Base-by-base conservation (phyloP, 139 green algal genomes). In the Micractinium conductrix region DNA sequence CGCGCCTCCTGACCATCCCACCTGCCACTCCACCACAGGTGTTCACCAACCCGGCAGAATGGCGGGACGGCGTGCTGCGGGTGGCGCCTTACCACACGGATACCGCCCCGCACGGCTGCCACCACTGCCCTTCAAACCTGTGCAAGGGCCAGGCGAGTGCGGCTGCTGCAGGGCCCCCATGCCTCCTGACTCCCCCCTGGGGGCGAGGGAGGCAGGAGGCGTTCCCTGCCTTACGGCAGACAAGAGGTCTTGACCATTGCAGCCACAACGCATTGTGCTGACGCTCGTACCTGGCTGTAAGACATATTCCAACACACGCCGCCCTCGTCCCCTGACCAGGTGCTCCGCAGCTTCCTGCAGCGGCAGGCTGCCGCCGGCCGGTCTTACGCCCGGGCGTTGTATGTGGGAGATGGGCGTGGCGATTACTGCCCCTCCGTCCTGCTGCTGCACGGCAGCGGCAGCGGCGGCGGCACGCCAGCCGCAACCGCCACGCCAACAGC, bases 31-130 rank as follows among this genome's bases (percentile, higher is more conserved):
- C 24, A 26, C 58, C 2, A 38, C n/a, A 72, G 65, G 62, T 90
- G 37, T 44, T 80, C 35, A 90, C 82, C 16, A 90, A 90, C 62
- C 86, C 82, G 38, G 86, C 86, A 28, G n/a, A n/a, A 10, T 90
- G 79, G 60, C 53, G 33, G 5, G n/a, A 69, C 9, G 86, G 86
- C 3, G 86, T 74, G 24, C 78, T 90, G 60, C 79, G 83, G 9
- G 83, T 90, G 35, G 38, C 16, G 17, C 86, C 86, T 4, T 79
- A 85, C 78, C 83, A 88, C 74, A 43, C 71, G 43, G 26, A 65
- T n/a, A n/a, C n/a, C n/a, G n/a, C n/a, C 10, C 68, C 81, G 12
- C 86, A 86, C 44, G 74, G 82, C 30, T 90, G 86, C 70, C n/a
- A 44, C 33, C 55, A n/a, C 22, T 90, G 86, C 76, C 86, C 86